A percentile compares a stretch with the other conserved stretches of the same genome.
These are phyloP conservation scores for Aspergillus piperis DNA, from an alignment of 2,329 filamentous ascomycete species.

Conservation along the genomic window DNA sequence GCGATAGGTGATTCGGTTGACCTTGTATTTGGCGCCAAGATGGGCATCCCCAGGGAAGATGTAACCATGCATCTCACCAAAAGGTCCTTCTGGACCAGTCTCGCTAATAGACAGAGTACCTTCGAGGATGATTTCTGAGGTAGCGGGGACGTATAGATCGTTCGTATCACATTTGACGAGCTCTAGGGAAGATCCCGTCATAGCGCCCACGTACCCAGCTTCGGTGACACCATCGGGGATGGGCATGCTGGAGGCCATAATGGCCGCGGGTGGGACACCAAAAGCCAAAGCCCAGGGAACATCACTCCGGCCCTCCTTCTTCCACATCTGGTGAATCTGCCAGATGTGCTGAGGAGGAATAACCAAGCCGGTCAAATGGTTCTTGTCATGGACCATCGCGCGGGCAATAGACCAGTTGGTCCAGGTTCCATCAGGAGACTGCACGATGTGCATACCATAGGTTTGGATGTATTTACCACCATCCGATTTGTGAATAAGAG, in stretches of 20 bases:
- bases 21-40: constrained; percentile 44
- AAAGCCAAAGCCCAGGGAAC: constrained; percentile 52
- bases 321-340: constrained; percentile 52
- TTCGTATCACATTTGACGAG: constrained; percentile 57
- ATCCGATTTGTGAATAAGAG: constrained; percentile 48
- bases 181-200: constrained; percentile 49
- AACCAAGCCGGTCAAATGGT: constrained; percentile 45
- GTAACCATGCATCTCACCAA: constrained; percentile 53
- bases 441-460: constrained; percentile 52
- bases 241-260: constrained; percentile 53
- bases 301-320: constrained; percentile 44
- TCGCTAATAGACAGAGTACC: constrained; percentile 51
- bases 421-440: constrained; percentile 50
- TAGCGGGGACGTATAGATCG: constrained; percentile 52
- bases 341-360: constrained; percentile 51
- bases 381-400: constrained; percentile 51
- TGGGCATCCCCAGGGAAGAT: constrained; percentile 47
- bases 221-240: constrained; percentile 54
- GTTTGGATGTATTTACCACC: constrained; percentile 56
- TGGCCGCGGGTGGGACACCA: constrained; percentile 53
- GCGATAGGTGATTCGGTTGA: constrained; percentile 52
- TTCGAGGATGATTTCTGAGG: constrained; percentile 55
- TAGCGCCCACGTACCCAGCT: constrained; percentile 51
- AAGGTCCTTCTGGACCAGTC: constrained; percentile 50
- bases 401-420: constrained; percentile 44